A percentile compares a stretch with the other conserved stretches of the same genome.
Evolutionary conservation across 495 filamentous ascomycete genomes (phyloP).

Genomic region (Podospora conica): DNA sequence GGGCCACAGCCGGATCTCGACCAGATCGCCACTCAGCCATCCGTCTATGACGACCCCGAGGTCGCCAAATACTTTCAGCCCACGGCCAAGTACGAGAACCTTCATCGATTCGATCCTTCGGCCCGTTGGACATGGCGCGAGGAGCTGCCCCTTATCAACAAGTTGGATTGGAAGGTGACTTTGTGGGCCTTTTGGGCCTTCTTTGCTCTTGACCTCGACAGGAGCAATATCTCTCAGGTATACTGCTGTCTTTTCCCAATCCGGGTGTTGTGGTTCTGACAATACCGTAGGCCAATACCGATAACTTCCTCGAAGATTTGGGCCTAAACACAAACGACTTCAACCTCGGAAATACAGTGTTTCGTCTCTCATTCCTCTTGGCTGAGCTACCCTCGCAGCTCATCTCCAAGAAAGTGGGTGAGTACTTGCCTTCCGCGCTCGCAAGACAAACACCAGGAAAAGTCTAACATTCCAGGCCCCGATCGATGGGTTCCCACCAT

Average conservation of each 20-base stretch:
- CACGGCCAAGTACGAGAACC: constrained; percentile 43
- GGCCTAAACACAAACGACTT: constrained; percentile 20
- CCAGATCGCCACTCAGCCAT: constrained; percentile 45
- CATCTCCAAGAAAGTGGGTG: constrained; percentile 63
- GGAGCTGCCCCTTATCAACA: constrained; percentile 31
- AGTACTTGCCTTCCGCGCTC: constrained; percentile 14
- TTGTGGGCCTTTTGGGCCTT: constrained; percentile 21
- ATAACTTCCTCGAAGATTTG: constrained; percentile 33
- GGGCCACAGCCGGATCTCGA: constrained; percentile 26
- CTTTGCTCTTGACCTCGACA: constrained; percentile 22
- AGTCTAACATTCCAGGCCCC: neutral
- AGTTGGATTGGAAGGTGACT: constrained; percentile 25
- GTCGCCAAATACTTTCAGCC: constrained; percentile 43
- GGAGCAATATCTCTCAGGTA: constrained; percentile 17
- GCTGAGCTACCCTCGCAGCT: constrained; percentile 71
- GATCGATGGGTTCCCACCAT: constrained; percentile 70
- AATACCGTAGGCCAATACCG: constrained; percentile 27
- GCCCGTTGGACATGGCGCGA: constrained; percentile 49
- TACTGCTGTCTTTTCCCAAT: neutral
- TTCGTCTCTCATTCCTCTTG: constrained; percentile 57
- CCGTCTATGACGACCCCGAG: constrained; percentile 46
- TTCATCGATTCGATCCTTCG: constrained; percentile 46
- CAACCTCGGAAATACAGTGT: constrained; percentile 70
- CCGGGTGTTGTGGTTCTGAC: neutral
- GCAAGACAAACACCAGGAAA: neutral